A percentile compares a stretch with the other conserved stretches of the same genome.
Evolutionary conservation across 2,329 filamentous ascomycete species (phyloP).

Genomic region (Periconia digitata): DNA sequence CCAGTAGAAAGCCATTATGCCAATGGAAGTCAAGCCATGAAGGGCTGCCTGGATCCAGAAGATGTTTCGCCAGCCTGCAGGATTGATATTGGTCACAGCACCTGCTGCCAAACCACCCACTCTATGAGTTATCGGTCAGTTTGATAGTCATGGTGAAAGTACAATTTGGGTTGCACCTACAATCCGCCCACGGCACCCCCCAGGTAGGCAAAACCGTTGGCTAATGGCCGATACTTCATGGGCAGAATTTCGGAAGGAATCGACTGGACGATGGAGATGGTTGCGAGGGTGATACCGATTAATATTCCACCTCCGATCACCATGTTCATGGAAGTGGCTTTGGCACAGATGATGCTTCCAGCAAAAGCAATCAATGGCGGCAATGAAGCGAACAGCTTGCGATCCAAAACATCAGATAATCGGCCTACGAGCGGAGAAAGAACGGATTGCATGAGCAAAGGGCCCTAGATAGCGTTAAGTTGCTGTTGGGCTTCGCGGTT

Average conservation of each 20-base stretch:
- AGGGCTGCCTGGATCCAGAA: conserved; percentile 63
- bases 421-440: conserved; percentile 59
- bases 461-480: conserved; percentile 45
- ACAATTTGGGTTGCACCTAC: conserved; percentile 47
- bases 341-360: conserved; percentile 58
- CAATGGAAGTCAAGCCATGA: conserved; percentile 51
- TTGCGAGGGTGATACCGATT: conserved; percentile 58
- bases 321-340: conserved; percentile 58
- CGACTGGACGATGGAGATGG: conserved; percentile 58
- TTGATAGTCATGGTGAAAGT: neutral
- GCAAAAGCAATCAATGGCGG: conserved; percentile 58
- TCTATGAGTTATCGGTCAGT: conserved; percentile 25
- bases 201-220: conserved; percentile 56
- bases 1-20: conserved; percentile 47
- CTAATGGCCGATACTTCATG: conserved; percentile 58
- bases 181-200: conserved; percentile 56
- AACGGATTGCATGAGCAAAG: conserved; percentile 60
- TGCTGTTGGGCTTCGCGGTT: no score
- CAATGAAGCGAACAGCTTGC: conserved; percentile 56
- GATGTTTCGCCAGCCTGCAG: conserved; percentile 57
- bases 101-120: conserved; percentile 55
- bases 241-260: conserved; percentile 61
- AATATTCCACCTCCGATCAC: conserved; percentile 60
- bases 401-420: conserved; percentile 59
- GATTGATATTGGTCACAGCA: conserved; percentile 52